These are phyloP conservation scores for Ceratobasidium sp. DNA, from an alignment of 1,284 basidiomycete genomes.

Conservation along the genomic window DNA sequence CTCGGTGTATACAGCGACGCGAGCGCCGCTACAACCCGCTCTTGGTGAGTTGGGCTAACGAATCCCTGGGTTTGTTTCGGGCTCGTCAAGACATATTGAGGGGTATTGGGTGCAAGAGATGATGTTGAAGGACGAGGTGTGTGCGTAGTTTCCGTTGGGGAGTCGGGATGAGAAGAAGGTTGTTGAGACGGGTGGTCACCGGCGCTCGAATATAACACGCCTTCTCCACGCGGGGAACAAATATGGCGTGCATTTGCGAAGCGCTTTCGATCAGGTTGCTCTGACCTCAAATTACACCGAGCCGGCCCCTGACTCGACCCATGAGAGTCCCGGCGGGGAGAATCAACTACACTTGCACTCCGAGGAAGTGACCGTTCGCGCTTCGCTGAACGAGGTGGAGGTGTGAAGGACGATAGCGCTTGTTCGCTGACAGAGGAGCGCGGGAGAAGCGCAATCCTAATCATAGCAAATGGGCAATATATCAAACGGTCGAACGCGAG, in stretches of 20 bases:
- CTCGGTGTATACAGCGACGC: constrained; percentile 3
- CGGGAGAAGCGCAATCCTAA: constrained; percentile 41
- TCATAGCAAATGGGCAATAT: background rate
- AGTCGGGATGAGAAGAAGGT: too few relatives aligned
- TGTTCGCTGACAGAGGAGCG: constrained; percentile 37
- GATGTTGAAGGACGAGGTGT: constrained; percentile 23
- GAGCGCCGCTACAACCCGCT: background rate
- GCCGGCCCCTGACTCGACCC: constrained; percentile 17
- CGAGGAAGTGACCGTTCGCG: constrained; percentile 17
- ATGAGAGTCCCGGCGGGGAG: background rate
- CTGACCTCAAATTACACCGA: constrained; percentile 16
- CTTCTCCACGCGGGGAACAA: constrained; percentile 11
- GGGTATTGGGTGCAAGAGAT: constrained; percentile 1
- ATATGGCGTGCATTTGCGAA: constrained; percentile 25
- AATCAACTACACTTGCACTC: constrained; percentile 21
- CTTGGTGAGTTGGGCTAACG: background rate
- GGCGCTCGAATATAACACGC: constrained; percentile 4
- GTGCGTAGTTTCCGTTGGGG: too few relatives aligned
- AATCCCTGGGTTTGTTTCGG: background rate
- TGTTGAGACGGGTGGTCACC: background rate
- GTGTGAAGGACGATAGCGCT: constrained; percentile 31
- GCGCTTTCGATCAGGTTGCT: constrained; percentile 29
- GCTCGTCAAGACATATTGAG: constrained; percentile 20
- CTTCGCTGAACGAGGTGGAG: background rate
- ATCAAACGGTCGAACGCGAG: background rate